phyloP scores from a whole-genome alignment of 345 rosid genomes.

The Eutrema heterophyllum region DNA sequence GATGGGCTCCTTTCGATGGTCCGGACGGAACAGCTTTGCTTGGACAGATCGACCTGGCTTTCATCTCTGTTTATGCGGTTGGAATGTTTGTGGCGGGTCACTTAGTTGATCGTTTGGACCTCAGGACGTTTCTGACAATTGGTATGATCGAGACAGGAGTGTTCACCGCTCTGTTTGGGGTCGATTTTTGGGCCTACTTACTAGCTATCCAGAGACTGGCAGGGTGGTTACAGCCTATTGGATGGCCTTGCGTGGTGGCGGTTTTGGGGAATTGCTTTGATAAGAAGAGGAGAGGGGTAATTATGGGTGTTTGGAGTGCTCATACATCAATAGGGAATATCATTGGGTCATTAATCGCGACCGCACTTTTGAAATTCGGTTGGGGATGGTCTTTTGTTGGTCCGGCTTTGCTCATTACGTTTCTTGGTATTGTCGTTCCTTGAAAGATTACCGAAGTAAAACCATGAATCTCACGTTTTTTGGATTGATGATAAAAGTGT shows the following conservation, averaged over 20 bases:
- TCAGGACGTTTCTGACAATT: slow-evolving; percentile 62
- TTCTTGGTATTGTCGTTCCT: slow-evolving; percentile 52
- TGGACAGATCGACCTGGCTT: slow-evolving; percentile 85
- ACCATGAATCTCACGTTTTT: too few species aligned
- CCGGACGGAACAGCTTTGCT: slow-evolving; percentile 43
- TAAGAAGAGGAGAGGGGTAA: slow-evolving; percentile 80
- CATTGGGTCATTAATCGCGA: slow-evolving; percentile 70
- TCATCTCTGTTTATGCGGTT: slow-evolving; percentile 61
- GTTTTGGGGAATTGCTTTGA: slow-evolving; percentile 94
- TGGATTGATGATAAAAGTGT: too few species aligned
- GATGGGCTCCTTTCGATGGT: too few species aligned
- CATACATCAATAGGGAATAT: slow-evolving; percentile 91
- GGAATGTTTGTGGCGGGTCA: slow-evolving; percentile 58
- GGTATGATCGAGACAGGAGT: slow-evolving; percentile 89
- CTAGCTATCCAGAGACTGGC: slow-evolving; percentile 62
- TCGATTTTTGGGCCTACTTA: slow-evolving; percentile 27
- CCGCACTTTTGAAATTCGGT: slow-evolving; percentile 68
- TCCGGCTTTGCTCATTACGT: slow-evolving; percentile 65
- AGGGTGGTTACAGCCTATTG: slow-evolving; percentile 88
- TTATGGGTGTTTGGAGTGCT: slow-evolving; percentile 98
- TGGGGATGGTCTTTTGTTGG: slow-evolving; percentile 96
- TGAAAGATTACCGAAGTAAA: too few species aligned
- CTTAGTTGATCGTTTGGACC: slow-evolving; percentile 43
- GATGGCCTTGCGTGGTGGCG: slow-evolving; percentile 99
- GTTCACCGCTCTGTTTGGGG: slow-evolving; percentile 38